phyloP scores from a whole-genome alignment of 2,329 filamentous ascomycete genomes.

The Curvularia lunata region DNA sequence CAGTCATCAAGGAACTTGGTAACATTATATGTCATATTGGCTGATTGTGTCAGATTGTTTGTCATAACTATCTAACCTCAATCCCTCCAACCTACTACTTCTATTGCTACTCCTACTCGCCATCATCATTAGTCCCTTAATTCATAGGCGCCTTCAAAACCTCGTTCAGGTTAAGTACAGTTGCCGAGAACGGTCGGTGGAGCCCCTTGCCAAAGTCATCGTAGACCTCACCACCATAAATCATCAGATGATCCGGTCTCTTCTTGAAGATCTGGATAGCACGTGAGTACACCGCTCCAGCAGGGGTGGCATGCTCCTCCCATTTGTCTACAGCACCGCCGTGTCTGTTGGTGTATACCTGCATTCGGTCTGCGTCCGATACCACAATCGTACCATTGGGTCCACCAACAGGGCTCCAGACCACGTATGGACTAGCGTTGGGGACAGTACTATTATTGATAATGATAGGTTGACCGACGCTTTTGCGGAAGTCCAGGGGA shows the following conservation, averaged over 20 bases:
- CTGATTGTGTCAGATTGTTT: not conserved
- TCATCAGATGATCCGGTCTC: conserved; percentile 21
- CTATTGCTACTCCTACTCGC: not conserved
- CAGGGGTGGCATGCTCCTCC: conserved; percentile 28
- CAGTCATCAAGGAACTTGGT: not conserved
- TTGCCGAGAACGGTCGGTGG: conserved; percentile 22
- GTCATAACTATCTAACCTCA: not conserved
- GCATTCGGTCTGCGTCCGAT: conserved; percentile 23
- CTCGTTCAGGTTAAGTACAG: conserved; percentile 17
- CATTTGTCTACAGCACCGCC: conserved; percentile 27
- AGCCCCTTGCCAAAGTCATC: conserved; percentile 18
- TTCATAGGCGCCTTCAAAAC: conserved; percentile 2
- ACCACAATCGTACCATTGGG: conserved; percentile 32
- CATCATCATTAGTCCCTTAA: not conserved
- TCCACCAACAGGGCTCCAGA: conserved; percentile 33
- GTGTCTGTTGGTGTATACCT: conserved; percentile 28
- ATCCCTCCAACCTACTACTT: conserved; percentile 2
- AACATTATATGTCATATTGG: not conserved
- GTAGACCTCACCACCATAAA: conserved; percentile 29
- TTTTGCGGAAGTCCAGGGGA: conserved; percentile 25
- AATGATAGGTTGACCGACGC: conserved; percentile 22
- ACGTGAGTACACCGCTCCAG: conserved; percentile 26
- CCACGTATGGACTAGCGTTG: conserved; percentile 28
- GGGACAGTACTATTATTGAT: conserved; percentile 27
- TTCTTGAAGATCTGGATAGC: conserved; percentile 28